Evolutionary conservation across 495 filamentous ascomycete genomes (phyloP), one percentile per base, ranked within the genome.

Genomic region (Jackrogersella multiformis): DNA sequence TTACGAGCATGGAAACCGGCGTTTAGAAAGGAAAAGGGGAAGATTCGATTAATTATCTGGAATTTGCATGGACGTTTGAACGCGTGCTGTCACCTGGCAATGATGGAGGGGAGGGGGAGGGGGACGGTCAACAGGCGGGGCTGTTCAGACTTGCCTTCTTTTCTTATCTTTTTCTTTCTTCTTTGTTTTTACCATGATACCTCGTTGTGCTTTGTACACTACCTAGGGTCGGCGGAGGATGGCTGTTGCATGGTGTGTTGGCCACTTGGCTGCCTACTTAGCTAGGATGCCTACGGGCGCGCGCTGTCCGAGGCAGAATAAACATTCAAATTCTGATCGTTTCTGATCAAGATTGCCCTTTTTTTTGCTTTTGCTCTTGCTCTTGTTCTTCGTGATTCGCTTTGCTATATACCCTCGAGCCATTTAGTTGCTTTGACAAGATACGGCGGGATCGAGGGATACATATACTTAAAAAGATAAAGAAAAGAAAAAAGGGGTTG

Each of bases 181-280:
- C 26, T n/a, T 10, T 39, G 53, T 55, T 61, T 61, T 56, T 21
- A 9, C 65, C 18, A 68, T 63, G 65, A 68, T 68, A 63, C 65
- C 65, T 62, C 28, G 44, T 38, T 52, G 24, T 56, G 38, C 57
- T 61, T 51, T 44, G 35, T 66, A 51, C 28, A 36, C 15, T 32
- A 52, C 48, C 20, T 30, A 49, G 28, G 45, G 23, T 32, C 38
- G 45, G 20, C 15, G 39, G 15, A 15, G 38, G 2, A 4, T 53
- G 21, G 38, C 28, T 35, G 7, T 53, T 32, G 38, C 20, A 52
- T 30, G n/a, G 53, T 52, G 23, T 32, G 34, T 8, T 55, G 1
- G 54, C 48, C 35, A 60, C 12, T 5, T 53, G 30, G 15, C 26
- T 58, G 15, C 20, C 38, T n/a, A n/a, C n/a, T n/a, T n/a, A n/a